These are phyloP conservation scores for Dactylis glomerata DNA, from an alignment of 176 grass and related monocot species.

Conservation along the genomic window DNA sequence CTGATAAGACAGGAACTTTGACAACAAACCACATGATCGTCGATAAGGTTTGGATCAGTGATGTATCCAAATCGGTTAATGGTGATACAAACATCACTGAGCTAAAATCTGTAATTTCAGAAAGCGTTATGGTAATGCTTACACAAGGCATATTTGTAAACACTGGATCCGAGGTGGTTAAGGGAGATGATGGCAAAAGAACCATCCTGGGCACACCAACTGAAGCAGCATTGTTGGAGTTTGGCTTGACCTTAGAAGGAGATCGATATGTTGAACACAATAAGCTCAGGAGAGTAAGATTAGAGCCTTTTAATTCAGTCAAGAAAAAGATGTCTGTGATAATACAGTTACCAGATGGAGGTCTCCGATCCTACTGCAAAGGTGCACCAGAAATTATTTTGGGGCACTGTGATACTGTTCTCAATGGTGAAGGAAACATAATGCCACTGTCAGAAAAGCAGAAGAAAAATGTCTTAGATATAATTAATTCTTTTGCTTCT, in stretches of 20 bases:
- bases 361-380: constrained; percentile 70
- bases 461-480: constrained; percentile 33
- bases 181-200: constrained; percentile 61
- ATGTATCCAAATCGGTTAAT: constrained; percentile 48
- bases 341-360: constrained; percentile 60
- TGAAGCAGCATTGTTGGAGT: constrained; percentile 81
- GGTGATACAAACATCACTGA: constrained; percentile 23
- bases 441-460: constrained; percentile 40
- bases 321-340: constrained; percentile 94
- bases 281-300: constrained; percentile 42
- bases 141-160: constrained; percentile 88
- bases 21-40: constrained; percentile 95
- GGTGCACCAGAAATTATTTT: constrained; percentile 86
- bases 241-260: constrained; percentile 60
- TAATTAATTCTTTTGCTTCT: constrained; percentile 66
- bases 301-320: constrained; percentile 90
- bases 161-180: constrained; percentile 70
- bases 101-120: constrained; percentile 48
- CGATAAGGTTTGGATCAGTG: constrained; percentile 70
- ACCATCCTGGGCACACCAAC: constrained; percentile 71
- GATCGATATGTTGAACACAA: constrained; percentile 38
- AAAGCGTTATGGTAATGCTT: constrained; percentile 46
- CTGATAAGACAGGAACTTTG: constrained; percentile 92
- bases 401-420: constrained; percentile 49
- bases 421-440: constrained; percentile 48